These are phyloP conservation scores for Leucosporidium yakuticum DNA, from an alignment of 768 basidiomycete genomes.

Conservation along the genomic window DNA sequence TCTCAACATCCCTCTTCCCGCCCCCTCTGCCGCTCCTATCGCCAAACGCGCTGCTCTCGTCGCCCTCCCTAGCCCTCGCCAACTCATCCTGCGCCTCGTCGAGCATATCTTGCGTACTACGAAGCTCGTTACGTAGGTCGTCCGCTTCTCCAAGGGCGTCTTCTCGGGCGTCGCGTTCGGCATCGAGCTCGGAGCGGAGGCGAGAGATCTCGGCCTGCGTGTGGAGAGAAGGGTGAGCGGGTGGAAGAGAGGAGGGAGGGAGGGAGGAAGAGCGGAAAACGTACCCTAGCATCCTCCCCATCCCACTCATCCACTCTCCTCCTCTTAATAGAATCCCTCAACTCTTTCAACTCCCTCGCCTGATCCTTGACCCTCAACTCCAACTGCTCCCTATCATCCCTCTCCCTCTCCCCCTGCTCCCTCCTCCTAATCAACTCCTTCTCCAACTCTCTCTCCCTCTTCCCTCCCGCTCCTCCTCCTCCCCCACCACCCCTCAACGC, in stretches of 20 bases:
- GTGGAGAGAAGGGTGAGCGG: no score
- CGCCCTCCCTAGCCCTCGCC: constrained; percentile 15
- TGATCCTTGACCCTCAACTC: constrained; percentile 33
- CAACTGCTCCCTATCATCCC: constrained; percentile 32
- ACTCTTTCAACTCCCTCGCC: constrained; percentile 36
- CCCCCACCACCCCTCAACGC: constrained; percentile 4
- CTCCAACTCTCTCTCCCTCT: constrained; percentile 14
- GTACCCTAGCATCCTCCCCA: constrained; percentile 25
- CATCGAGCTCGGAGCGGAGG: constrained; percentile 58
- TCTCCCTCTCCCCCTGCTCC: constrained; percentile 37
- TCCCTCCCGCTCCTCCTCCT: constrained; percentile 5
- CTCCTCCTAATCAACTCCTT: constrained; percentile 11
- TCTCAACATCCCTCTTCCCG: constrained; percentile 17
- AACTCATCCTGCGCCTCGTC: constrained; percentile 20
- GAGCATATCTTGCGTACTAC: constrained; percentile 22
- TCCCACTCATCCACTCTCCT: constrained; percentile 19
- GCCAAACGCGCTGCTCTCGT: constrained; percentile 8
- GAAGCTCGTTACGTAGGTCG: constrained; percentile 32
- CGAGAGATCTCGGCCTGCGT: constrained; percentile 59
- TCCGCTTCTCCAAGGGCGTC: constrained; percentile 46
- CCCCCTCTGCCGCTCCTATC: constrained; percentile 10
- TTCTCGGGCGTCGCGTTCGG: constrained; percentile 57
- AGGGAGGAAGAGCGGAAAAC: not conserved
- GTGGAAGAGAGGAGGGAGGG: not conserved
- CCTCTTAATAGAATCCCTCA: constrained; percentile 10